phyloP scores from a whole-genome alignment of 2,329 filamentous ascomycete species.

The Trichoderma citrinoviride region DNA sequence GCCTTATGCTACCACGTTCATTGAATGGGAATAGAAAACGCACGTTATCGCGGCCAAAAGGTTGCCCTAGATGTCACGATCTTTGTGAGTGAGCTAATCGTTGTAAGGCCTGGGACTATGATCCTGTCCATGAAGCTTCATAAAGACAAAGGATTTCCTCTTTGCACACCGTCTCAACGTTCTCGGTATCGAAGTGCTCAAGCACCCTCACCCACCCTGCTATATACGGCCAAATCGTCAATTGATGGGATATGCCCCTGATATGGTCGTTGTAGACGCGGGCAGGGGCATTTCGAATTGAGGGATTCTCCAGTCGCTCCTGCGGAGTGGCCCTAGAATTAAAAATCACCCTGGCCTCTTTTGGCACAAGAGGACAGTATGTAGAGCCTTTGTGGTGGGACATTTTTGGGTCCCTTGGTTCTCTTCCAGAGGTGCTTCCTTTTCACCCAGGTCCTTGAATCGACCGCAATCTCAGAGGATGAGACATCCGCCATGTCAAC shows the following conservation, averaged over 20 bases:
- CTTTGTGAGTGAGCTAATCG: too few relatives aligned
- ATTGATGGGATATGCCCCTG: neutral
- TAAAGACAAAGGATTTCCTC: too few relatives aligned
- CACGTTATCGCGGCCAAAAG: too few relatives aligned
- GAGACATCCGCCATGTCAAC: conserved; percentile 72
- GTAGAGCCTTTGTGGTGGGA: conserved; percentile 70
- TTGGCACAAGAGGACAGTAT: conserved; percentile 62
- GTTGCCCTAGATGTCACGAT: too few relatives aligned
- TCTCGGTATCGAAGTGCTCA: too few relatives aligned
- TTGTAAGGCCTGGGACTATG: too few relatives aligned
- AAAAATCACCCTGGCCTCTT: conserved; percentile 43
- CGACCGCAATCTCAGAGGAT: conserved; percentile 54
- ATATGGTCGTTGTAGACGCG: neutral
- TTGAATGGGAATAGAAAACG: too few relatives aligned
- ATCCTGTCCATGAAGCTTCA: too few relatives aligned
- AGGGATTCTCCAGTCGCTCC: conserved; percentile 21
- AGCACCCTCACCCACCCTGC: too few relatives aligned
- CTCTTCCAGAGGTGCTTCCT: conserved; percentile 40
- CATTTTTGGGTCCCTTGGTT: conserved; percentile 69
- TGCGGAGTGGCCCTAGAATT: conserved; percentile 23
- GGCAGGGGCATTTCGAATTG: conserved; percentile 25
- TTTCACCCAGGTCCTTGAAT: conserved; percentile 3
- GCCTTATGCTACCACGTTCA: too few relatives aligned
- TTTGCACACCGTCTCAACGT: too few relatives aligned
- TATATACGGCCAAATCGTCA: too few relatives aligned